Conservation (phyloP, 179 eudicot species). For the Vitellaria paradoxa region DNA sequence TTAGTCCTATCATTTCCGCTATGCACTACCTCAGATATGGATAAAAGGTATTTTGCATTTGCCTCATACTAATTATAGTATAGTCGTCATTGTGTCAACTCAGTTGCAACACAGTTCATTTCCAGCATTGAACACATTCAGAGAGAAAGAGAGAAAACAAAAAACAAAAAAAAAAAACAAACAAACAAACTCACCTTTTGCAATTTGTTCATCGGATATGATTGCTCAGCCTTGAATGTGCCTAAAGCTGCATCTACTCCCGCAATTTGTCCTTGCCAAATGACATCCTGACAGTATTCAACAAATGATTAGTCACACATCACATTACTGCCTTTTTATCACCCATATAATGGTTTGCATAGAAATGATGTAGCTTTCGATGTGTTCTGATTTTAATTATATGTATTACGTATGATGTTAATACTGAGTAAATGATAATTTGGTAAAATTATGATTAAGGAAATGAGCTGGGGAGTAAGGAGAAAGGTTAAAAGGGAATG, state of each 20-base stretch:
- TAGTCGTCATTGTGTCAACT: background rate
- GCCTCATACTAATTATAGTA: background rate
- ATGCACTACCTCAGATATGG: too few relatives aligned
- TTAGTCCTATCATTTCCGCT: too few relatives aligned
- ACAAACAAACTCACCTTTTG: constrained; percentile 38
- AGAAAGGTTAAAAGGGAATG: too few relatives aligned
- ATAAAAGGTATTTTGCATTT: background rate
- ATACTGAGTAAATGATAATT: too few relatives aligned
- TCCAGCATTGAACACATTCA: background rate
- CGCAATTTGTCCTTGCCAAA: constrained; percentile 89
- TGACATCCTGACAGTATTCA: constrained; percentile 53
- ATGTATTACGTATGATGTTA: too few relatives aligned
- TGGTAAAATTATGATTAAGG: too few relatives aligned
- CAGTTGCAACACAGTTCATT: background rate
- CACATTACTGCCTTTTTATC: background rate
- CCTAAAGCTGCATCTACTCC: constrained; percentile 77
- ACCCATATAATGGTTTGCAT: background rate
- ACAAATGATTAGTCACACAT: constrained; percentile 3
- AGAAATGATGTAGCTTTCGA: background rate
- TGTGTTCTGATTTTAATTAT: too few relatives aligned
- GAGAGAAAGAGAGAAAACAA: too few relatives aligned
- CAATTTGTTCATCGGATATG: constrained; percentile 64
- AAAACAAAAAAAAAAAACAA: too few relatives aligned
- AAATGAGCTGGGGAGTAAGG: too few relatives aligned
- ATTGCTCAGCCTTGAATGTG: constrained; percentile 75